Evolutionary conservation across 345 rosid genomes (phyloP).

Genomic region (Eucalyptus shirleyi): DNA sequence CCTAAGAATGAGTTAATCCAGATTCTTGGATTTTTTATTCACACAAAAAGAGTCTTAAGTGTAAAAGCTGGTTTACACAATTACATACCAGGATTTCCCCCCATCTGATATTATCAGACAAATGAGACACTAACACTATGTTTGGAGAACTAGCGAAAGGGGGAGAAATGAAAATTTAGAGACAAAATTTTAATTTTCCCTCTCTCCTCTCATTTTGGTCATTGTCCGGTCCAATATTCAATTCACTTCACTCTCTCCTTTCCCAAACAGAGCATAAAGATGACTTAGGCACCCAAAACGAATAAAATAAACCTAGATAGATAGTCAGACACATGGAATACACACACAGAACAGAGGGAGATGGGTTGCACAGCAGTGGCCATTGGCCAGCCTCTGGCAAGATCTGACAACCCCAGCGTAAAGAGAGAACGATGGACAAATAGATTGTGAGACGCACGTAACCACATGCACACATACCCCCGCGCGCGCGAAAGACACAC

Average conservation of each 20-base stretch:
- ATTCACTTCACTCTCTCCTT: background rate
- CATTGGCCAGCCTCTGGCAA: background rate
- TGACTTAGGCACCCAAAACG: background rate
- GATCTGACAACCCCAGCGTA: background rate
- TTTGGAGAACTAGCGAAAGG: background rate
- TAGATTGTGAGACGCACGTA: background rate
- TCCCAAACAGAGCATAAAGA: background rate
- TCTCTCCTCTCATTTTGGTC: background rate
- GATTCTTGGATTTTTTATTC: background rate
- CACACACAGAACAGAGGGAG: background rate
- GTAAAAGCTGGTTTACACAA: background rate
- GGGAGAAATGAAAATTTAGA: background rate
- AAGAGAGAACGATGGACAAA: background rate
- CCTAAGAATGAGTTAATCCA: background rate
- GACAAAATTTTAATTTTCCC: background rate
- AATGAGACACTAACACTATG: background rate
- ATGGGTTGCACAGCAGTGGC: background rate
- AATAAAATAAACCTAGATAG: background rate
- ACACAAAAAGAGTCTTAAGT: background rate
- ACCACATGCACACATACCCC: background rate
- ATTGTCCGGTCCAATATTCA: background rate
- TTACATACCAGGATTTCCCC: background rate
- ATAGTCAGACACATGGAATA: background rate
- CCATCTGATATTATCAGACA: background rate
- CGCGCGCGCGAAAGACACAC: rapidly evolving